Conservation (phyloP, 345 rosid genomes). For the Hibiscus mutabilis region DNA sequence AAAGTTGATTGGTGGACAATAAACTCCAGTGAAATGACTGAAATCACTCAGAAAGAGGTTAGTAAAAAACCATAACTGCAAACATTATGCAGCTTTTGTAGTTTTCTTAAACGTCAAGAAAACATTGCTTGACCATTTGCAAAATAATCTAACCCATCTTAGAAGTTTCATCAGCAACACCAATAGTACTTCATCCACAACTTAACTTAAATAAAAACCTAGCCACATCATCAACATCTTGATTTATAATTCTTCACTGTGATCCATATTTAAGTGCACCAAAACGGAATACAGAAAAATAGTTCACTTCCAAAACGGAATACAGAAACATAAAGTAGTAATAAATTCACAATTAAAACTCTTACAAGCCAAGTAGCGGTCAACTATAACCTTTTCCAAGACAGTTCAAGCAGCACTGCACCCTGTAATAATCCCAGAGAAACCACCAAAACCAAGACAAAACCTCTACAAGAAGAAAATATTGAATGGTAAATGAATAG, state of each 20-base stretch:
- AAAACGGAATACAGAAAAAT: neutral
- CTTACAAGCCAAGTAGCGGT: slow-evolving; percentile 4
- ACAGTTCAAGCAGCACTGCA: slow-evolving; percentile 78
- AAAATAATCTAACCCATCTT: neutral
- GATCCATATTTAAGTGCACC: neutral
- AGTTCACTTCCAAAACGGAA: neutral
- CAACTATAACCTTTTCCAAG: slow-evolving; percentile 48
- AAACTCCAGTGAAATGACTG: neutral
- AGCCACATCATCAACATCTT: neutral
- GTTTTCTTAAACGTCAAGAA: neutral
- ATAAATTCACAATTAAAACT: neutral
- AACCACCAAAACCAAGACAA: neutral
- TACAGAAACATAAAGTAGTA: neutral
- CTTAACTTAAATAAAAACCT: neutral
- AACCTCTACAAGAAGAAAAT: neutral
- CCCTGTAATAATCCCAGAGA: slow-evolving; percentile 34
- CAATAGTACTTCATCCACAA: neutral
- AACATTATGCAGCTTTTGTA: neutral
- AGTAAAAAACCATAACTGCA: neutral
- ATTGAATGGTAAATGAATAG: neutral
- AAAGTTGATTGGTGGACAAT: neutral
- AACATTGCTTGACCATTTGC: neutral
- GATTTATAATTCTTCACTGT: neutral
- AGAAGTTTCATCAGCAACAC: neutral
- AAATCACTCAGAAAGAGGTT: neutral